Base-by-base conservation (phyloP, 176 grass and related monocot genomes). In the Eleusine indica region DNA sequence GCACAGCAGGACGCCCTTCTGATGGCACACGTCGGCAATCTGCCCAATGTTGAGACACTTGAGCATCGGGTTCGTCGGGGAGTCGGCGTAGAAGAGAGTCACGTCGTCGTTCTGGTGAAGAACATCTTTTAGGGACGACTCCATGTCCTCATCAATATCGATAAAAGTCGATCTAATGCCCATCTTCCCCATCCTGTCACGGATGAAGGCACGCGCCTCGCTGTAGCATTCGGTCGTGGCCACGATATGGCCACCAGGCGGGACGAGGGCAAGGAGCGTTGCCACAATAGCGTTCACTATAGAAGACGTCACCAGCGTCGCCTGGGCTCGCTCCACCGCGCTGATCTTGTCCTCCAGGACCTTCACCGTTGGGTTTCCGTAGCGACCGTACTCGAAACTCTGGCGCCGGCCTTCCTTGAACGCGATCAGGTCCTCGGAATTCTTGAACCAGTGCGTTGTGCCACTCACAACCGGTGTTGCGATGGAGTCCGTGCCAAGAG, bases 211-310 rank as follows among this genome's bases (percentile, higher is more conserved):
- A 1, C 88, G 83, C 0, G 92, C 93, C 78, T 97, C 89, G 32
- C 94, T 89, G 77, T 97, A 97, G 82, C 92, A 94, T 42, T 97
- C 94, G 17, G 81, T 87, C 0, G 94, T 94, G 2, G 86, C 89
- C 22, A 97, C 58, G 9, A 97, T 83, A 41, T 97, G 94, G 56
- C 92, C 88, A 11, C 88, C 94, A 1, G 86, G 86, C 41, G 86
- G 86, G 39, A 97, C 94, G 11, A 97, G 84, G 5, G 87, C 61
- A 4, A 86, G 80, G 11, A 97, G 84, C 54, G 87, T 94, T 4
- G 89, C 87, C 56, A 97, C 89, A 73, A 92, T 97, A 40, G 94
- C 94, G 72, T 97, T 94, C 94, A 94, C 94, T 15, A 91, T 89
- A 41, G 91, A 97, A 15, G 91, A 88, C 7, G 91, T 92, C n/a